Percentiles rank a stretch among this genome's conserved stretches.
phyloP scores from a whole-genome alignment of 106 monocot genomes.

The Narthecium ossifragum region DNA sequence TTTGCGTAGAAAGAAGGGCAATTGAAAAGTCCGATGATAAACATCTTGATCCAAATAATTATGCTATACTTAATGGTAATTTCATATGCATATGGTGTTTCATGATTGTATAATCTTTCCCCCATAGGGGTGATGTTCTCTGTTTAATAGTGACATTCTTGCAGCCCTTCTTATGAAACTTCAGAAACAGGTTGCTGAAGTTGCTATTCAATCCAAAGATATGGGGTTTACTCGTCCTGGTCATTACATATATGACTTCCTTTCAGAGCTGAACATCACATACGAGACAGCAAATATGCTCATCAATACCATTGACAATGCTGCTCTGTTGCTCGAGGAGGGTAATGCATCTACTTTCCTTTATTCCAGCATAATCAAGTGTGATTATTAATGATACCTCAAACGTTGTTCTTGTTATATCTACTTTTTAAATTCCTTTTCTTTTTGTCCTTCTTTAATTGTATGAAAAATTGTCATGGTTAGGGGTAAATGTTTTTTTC shows the following conservation, averaged over 20 bases:
- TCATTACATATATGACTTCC: conserved; percentile 83
- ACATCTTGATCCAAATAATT: conserved; percentile 85
- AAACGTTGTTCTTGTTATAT: too few species aligned
- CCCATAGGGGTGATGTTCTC: not conserved
- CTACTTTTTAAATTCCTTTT: too few species aligned
- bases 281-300: conserved; percentile 79
- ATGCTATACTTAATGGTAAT: conserved; percentile 87
- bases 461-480: too few species aligned
- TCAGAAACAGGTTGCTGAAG: conserved; percentile 64
- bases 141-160: not conserved
- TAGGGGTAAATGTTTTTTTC: not conserved
- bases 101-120: not conserved
- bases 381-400: too few species aligned
- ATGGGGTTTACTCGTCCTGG: conserved; percentile 82
- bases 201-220: conserved; percentile 75
- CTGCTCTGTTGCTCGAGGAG: conserved; percentile 79
- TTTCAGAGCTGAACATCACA: conserved; percentile 85
- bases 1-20: conserved; percentile 45
- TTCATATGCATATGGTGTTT: not conserved
- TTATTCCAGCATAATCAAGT: not conserved
- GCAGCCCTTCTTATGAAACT: conserved; percentile 87
- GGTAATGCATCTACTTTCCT: conserved; percentile 30
- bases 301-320: conserved; percentile 84
- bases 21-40: conserved; percentile 75
- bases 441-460: too few species aligned